Evolutionary conservation across 805 yeast species (phyloP).

Genomic region (Martiniozyma abietophila): DNA sequence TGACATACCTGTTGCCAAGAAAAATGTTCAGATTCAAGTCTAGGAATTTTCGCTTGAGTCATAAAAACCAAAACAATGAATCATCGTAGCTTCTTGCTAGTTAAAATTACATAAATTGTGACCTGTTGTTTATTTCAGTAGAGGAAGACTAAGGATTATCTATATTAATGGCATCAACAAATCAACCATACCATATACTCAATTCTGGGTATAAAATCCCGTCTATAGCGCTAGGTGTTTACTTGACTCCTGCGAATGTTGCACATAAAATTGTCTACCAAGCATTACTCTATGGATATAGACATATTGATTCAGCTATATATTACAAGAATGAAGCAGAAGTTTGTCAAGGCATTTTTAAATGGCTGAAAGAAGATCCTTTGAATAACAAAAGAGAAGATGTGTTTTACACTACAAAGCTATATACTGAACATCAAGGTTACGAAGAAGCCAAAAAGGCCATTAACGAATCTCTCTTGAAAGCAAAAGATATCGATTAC

Average conservation of each 20-base stretch:
- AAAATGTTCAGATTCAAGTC: no score
- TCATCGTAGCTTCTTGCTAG: no score
- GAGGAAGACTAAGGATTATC: no score
- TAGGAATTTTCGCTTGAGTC: no score
- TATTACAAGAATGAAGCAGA: slow-evolving; percentile 53
- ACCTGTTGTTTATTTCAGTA: no score
- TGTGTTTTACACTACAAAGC: slow-evolving; percentile 32
- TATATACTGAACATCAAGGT: slow-evolving; percentile 20
- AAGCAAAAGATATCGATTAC: slow-evolving; percentile 35
- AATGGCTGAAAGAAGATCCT: slow-evolving; percentile 26
- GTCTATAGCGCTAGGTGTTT: slow-evolving; percentile 48
- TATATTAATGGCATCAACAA: no score
- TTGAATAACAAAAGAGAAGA: slow-evolving; percentile 24
- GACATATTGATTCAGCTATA: slow-evolving; percentile 70
- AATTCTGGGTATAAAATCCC: slow-evolving; percentile 49
- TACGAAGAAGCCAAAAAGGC: slow-evolving; percentile 33
- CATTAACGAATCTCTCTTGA: slow-evolving; percentile 32
- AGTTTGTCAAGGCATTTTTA: slow-evolving; percentile 47
- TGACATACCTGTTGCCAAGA: no score
- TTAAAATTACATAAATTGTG: no score
- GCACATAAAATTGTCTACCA: slow-evolving; percentile 38
- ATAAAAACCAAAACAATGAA: no score
- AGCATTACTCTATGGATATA: slow-evolving; percentile 58
- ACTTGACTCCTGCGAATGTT: slow-evolving; percentile 30
- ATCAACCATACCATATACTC: slow-evolving; percentile 22